Evolutionary conservation across 2,329 filamentous ascomycete genomes (phyloP), one percentile per base, ranked within the genome.

Genomic region (Triangularia verruculosa): DNA sequence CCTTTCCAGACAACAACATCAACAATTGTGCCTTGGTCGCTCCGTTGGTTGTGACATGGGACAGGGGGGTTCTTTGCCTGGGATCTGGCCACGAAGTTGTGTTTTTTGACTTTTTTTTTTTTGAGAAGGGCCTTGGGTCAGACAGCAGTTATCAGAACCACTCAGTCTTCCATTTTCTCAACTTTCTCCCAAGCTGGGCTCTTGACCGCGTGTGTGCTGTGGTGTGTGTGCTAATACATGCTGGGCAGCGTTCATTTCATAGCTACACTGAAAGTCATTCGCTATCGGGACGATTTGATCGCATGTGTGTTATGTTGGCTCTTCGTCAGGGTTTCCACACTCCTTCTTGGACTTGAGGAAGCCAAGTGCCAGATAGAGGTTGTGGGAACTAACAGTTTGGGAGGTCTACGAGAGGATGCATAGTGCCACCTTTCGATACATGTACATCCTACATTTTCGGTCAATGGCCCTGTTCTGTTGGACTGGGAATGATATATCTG

Each of bases 1-100:
- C 57, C 64, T 51, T 51, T 47, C 63, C 61, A 62, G 43, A 39
- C 34, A 24, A 59, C 51, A 15, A 39, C 34, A 24, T 52, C 51
- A 15, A 9, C 39, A 47, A 47, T 47, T 47, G 39, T 47, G 39
- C 15, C 39, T 47, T 20, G 39, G 39, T 20, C n/a, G n/a, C 39
- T 47, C 39, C 15, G 39, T 47, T 47, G 39, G 39, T 43, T 47
- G 39, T 47, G 39, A 47, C n/a, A 17, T 47, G 39, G 39, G 39
- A 47, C n/a, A 20, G 13, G 39, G n/a, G n/a, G 39, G 20, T 47
- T 47, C 39, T 47, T 47, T n/a, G 39, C 39, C 39, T 22, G 39
- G 39, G 39, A 47, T 22, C 34, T 47, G 39, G 39, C 39, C 39
- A 47, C n/a, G 39, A 47, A 20, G 39, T 47, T 47, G n/a, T 47